Base-by-base conservation (phyloP, 2,329 filamentous ascomycete species). In the Colletotrichum coccodes region DNA sequence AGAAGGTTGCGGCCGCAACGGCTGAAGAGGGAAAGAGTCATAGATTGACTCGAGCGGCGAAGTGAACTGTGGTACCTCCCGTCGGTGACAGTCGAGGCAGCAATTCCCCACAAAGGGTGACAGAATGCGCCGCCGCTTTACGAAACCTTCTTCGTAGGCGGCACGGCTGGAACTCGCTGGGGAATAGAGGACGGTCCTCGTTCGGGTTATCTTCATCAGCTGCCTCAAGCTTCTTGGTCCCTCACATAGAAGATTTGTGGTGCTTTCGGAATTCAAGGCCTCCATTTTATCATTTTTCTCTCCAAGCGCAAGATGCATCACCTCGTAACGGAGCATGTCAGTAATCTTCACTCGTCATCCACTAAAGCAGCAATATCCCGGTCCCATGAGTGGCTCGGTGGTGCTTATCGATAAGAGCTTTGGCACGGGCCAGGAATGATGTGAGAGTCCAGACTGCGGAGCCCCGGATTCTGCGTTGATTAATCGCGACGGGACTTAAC, bases 331-430 rank as follows among this genome's bases (percentile, higher is more conserved):
- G n/a, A n/a, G n/a, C 49, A 14, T 34, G 49, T 2, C 32, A 3
- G 11, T 26, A 26, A 14, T 46, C 28, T 52, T 34, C 11, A 12
- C 3, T 34, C 11, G 30, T 14, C 30, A 9, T 36, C n/a, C 9
- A 3, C 21, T 49, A 64, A 49, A 70, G 70, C 64, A 64, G 67
- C 46, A 28, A 54, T 56, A 38, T 14, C n/a, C 57, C 34, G 28
- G n/a, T n/a, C n/a, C 56, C 36, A 30, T 71, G 70, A 70, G 69
- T 68, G 62, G 70, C 42, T 60, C 70, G 56, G 65, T 47, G 67
- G 68, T 38, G 52, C 44, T 63, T 66, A 72, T 72, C 71, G 71
- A 72, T 72, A 72, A 71, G 64, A 72, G 71, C 71, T 72, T 21
- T 38, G 11, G 70, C 70, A 71, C 66, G 59, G 67, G 58, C 67